Evolutionary conservation across 108 stramenopile species (phyloP), one percentile per base, ranked within the genome.

Genomic region (Cyclotella sp.): DNA sequence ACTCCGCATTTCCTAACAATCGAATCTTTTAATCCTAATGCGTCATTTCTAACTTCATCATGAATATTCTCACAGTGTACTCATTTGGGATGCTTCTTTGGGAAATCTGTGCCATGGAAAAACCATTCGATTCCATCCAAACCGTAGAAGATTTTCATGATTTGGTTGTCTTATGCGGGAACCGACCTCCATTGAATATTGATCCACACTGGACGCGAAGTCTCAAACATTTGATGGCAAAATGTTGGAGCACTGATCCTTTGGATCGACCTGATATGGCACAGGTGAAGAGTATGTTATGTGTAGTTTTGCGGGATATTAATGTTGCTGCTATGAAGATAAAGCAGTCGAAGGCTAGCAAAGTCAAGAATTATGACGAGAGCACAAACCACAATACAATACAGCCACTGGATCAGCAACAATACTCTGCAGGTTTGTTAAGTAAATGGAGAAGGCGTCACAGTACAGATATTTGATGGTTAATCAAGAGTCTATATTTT

Each of bases 71-170:
- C 6, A 6, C 34, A 34, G 91, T 90, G 9, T 93, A 88, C 75
- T 86, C 87, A 0, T 92, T 92, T 67, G 91, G 89, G 9, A 85
- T 92, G 55, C 53, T 92, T 39, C 71, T 92, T 6, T 88, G 84
- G 84, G 89, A 92, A 61, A 63, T 90, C 12, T 90, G 84, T 52
- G 65, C 86, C 0, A 51, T 88, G 53, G 86, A 88, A 69, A 88
- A 84, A 30, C 88, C 90, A 29, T 93, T 90, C 59, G 65, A 84
- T 65, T 85, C 83, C 11, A 82, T 76, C 21, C 73, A 84, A 19
- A 57, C 47, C 10, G 67, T 68, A 3, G 62, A 69, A 26, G 73
- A 55, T 24, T 80, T 73, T 52, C 68, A 80, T 43, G 72, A 74
- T 40, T 41, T 74, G 43, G 87, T 91, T 12, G 84, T 89, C 18